A percentile compares a stretch with the other conserved stretches of the same genome.
These are phyloP conservation scores for Selenicereus undatus DNA, from an alignment of 148 eudicot species.

Conservation along the genomic window DNA sequence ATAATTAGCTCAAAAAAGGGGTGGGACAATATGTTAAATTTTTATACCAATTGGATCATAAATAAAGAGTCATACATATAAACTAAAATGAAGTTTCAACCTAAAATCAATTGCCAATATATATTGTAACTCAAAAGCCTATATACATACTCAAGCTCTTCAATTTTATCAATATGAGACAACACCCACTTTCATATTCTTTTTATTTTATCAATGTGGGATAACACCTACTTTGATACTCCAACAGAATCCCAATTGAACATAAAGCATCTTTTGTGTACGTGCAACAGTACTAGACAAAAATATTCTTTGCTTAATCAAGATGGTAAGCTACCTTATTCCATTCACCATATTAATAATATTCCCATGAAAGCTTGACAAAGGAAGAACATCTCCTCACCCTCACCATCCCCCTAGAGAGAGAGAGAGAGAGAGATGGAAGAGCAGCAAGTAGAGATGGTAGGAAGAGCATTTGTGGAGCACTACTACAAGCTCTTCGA, in stretches of 20 bases:
- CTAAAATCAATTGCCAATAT: too few relatives aligned
- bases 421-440: conserved; percentile 38
- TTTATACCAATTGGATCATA: too few relatives aligned
- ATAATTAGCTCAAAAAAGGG: background rate
- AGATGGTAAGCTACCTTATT: conserved; percentile 24
- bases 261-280: conserved; percentile 7
- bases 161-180: too few relatives aligned
- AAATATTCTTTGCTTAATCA: conserved; percentile 26
- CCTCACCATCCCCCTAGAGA: too few relatives aligned
- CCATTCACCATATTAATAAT: conserved; percentile 5
- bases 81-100: too few relatives aligned
- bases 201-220: too few relatives aligned
- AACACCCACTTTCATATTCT: too few relatives aligned
- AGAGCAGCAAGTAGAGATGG: conserved; percentile 41
- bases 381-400: background rate
- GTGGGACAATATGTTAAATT: background rate
- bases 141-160: too few relatives aligned
- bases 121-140: too few relatives aligned
- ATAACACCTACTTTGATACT: too few relatives aligned
- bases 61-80: too few relatives aligned
- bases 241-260: background rate
- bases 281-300: conserved; percentile 11
- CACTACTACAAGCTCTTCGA: conserved; percentile 73
- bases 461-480: conserved; percentile 71
- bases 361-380: too few relatives aligned